Evolutionary conservation across 169 alveolate species (phyloP).

Genomic region (Cryptosporidium meleagridis): DNA sequence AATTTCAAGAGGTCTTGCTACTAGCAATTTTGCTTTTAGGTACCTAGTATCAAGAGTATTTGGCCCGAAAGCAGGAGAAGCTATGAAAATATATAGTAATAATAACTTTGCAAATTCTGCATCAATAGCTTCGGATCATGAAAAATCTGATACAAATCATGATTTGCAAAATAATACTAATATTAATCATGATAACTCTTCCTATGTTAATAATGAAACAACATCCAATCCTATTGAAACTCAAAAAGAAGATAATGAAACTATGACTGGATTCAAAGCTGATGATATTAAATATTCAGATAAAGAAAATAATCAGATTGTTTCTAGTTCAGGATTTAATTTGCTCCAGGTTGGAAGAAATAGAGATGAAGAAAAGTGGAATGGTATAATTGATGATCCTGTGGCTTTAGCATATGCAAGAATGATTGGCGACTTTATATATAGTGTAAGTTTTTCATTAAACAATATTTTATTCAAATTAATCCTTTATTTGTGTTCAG

Average conservation of each 20-base stretch:
- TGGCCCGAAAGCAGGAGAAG: conserved; percentile 70
- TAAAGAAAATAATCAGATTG: conserved; percentile 9
- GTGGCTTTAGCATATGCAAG: conserved; percentile 68
- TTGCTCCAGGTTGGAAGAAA: conserved; percentile 47
- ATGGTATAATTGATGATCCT: conserved; percentile 44
- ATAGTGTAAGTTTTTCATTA: conserved; percentile 52
- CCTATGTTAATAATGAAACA: neutral
- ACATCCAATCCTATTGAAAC: neutral
- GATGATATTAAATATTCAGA: neutral
- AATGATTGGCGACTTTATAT: conserved; percentile 54
- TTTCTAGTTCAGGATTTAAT: conserved; percentile 63
- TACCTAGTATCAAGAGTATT: conserved; percentile 59
- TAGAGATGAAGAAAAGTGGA: conserved; percentile 65
- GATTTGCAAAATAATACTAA: neutral
- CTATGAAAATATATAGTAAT: conserved; percentile 50
- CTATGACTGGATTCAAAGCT: neutral
- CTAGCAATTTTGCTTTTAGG: conserved; percentile 53
- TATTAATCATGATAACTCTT: neutral
- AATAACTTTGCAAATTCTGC: conserved; percentile 1
- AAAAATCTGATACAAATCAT: neutral
- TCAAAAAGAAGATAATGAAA: neutral
- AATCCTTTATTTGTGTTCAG: conserved; percentile 3
- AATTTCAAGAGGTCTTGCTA: conserved; percentile 52
- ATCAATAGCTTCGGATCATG: neutral
- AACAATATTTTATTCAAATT: neutral